phyloP scores from a whole-genome alignment of 2,329 filamentous ascomycete genomes.

The Xenosphaeropsis pyriputrescens region DNA sequence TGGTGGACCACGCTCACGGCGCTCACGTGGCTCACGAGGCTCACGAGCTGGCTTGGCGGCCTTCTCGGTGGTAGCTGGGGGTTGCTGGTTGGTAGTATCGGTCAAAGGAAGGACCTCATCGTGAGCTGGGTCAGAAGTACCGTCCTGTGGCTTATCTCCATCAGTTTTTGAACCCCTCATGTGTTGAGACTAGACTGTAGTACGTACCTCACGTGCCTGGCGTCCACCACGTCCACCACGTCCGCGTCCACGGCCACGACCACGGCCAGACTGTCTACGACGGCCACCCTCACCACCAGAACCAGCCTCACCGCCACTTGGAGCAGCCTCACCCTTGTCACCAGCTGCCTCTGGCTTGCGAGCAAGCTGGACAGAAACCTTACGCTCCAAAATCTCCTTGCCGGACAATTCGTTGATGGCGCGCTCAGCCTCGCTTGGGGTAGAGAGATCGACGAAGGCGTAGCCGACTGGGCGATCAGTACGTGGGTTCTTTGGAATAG shows the following conservation, averaged over 20 bases:
- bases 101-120: conserved; percentile 42
- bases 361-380: conserved; percentile 97
- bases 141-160: no score
- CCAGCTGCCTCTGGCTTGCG: conserved; percentile 85
- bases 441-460: conserved; percentile 96
- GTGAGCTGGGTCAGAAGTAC: conserved; percentile 20
- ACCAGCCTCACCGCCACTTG: conserved; percentile 59
- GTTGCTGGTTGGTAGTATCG: conserved; percentile 40
- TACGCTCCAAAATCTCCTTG: conserved; percentile 95
- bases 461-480: conserved; percentile 97
- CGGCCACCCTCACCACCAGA: conserved; percentile 49
- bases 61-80: conserved; percentile 37
- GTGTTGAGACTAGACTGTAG: conserved; percentile 2
- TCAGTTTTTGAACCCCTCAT: no score
- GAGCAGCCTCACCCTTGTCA: conserved; percentile 57
- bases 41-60: conserved; percentile 20
- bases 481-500: conserved; percentile 98
- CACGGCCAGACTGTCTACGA: conserved; percentile 47
- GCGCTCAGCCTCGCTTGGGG: conserved; percentile 84
- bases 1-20: conserved; percentile 78
- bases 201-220: conserved; percentile 49
- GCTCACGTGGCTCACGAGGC: conserved; percentile 41
- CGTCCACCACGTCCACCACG: conserved; percentile 52
- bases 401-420: conserved; percentile 92
- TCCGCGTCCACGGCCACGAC: conserved; percentile 50